Conservation (phyloP, 2,329 filamentous ascomycete genomes). For the Cytospora schulzeri region DNA sequence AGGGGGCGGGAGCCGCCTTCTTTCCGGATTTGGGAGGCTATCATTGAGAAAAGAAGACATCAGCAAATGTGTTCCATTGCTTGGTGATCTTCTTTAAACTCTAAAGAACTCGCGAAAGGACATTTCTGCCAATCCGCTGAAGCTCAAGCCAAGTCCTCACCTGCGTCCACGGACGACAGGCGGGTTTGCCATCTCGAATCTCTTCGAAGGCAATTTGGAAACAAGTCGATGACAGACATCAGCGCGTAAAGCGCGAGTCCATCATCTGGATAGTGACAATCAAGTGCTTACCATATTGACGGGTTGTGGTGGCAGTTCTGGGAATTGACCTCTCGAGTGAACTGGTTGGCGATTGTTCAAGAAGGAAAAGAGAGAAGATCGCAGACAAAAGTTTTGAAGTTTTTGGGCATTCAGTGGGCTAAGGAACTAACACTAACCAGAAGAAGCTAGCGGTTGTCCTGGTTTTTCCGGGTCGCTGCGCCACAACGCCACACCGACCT, state of each 20-base stretch:
- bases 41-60: slow-evolving; percentile 99
- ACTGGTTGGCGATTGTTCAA: slow-evolving; percentile 25
- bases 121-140: slow-evolving; percentile 57
- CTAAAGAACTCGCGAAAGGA: slow-evolving; percentile 74
- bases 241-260: slow-evolving; percentile 20
- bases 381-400: slow-evolving; percentile 20
- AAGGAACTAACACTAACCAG: background rate
- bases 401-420: slow-evolving; percentile 26
- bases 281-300: slow-evolving; percentile 64
- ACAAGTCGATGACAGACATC: slow-evolving; percentile 20
- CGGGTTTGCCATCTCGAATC: slow-evolving; percentile 43
- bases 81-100: slow-evolving; percentile 82
- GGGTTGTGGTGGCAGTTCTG: slow-evolving; percentile 52
- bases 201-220: slow-evolving; percentile 35
- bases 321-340: slow-evolving; percentile 40
- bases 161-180: slow-evolving; percentile 46
- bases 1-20: slow-evolving; percentile 96
- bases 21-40: slow-evolving; percentile 98
- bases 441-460: background rate
- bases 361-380: slow-evolving; percentile 1
- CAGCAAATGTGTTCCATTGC: slow-evolving; percentile 81
- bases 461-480: slow-evolving; percentile 1
- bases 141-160: slow-evolving; percentile 71
- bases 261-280: slow-evolving; percentile 37
- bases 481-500: background rate